Evolutionary conservation across 371 early-diverging fungal species (phyloP), one percentile per base, ranked within the genome.

Genomic region (Rhizopus microsporus): DNA sequence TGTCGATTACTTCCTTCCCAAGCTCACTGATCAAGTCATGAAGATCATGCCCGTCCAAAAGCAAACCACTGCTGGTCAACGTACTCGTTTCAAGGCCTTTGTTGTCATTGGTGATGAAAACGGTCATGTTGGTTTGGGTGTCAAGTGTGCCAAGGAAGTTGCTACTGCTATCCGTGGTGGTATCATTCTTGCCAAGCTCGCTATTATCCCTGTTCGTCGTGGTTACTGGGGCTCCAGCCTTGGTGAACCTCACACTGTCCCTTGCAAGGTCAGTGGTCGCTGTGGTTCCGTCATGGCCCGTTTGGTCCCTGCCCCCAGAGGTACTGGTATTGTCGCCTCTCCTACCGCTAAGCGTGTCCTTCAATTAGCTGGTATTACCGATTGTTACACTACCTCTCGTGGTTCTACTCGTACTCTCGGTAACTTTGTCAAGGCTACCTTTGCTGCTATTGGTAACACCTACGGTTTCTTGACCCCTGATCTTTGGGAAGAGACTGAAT

Each of bases 11-110:
- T 94, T 99, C 88, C 82, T 98, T 56, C 92, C 92, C 67, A 91
- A 89, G 61, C 88, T 99, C 66, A 96, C 95, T 92, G 98, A 98
- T 75, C 96, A 99, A 80, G 96, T 99, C 63, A 95, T 99, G 90
- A 95, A 95, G 87, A 95, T 98, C 75, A 98, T 96, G 87, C 96
- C 98, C 62, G 98, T 99, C 69, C 99, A 99, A 86, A 99, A 99
- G 90, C 99, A 99, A 84, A 99, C 98, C 69, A 93, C 94, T 77
- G 99, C 99, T 66, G 99, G 99, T 86, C 99, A 99, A 86, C 94
- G 98, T 71, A 99, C 99, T 71, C 93, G 97, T 67, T 99, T 99
- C 90, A 99, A 99, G 91, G 99, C 96, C 67, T 96, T 97, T 72
- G 98, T 98, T 57, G 92, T 94, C 84, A 93, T 99, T 72, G 99